Percentiles rank a stretch among this genome's conserved stretches.
Evolutionary conservation across 148 eudicot genomes (phyloP).

Genomic region (Beta vulgaris): DNA sequence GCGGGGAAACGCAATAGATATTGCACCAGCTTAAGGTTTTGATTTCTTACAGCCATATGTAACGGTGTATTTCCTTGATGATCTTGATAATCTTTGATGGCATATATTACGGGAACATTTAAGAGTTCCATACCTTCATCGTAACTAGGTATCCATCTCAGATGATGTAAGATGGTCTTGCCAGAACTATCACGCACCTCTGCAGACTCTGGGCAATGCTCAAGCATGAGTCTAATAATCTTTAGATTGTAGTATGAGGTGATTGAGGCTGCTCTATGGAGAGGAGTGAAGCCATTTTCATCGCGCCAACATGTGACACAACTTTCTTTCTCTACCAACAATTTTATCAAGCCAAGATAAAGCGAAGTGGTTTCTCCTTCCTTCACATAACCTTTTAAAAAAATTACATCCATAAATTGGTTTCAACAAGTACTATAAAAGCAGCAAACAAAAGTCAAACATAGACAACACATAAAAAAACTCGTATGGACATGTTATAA

Average conservation of each 20-base stretch:
- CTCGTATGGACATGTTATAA: too few relatives aligned
- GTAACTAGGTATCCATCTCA: not conserved
- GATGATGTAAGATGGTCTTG: not conserved
- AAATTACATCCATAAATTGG: too few relatives aligned
- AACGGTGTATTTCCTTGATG: conserved; percentile 13
- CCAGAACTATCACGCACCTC: not conserved
- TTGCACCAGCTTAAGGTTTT: conserved; percentile 4
- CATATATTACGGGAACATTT: not conserved
- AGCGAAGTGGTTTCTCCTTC: too few relatives aligned
- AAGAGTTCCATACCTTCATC: not conserved
- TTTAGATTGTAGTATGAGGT: not conserved
- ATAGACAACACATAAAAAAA: too few relatives aligned
- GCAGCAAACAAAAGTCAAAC: too few relatives aligned
- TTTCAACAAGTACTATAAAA: too few relatives aligned
- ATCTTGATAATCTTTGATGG: not conserved
- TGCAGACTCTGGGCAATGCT: not conserved
- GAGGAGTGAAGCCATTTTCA: not conserved
- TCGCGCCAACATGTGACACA: not conserved
- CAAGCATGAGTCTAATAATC: not conserved
- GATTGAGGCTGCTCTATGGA: not conserved
- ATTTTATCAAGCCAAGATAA: too few relatives aligned
- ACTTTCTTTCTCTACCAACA: not conserved
- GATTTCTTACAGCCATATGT: not conserved
- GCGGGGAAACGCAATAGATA: not conserved
- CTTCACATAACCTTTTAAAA: too few relatives aligned